Percentiles rank a stretch among this genome's conserved stretches.
Conservation (phyloP, 345 rosid genomes). For the Corchorus olitorius region DNA sequence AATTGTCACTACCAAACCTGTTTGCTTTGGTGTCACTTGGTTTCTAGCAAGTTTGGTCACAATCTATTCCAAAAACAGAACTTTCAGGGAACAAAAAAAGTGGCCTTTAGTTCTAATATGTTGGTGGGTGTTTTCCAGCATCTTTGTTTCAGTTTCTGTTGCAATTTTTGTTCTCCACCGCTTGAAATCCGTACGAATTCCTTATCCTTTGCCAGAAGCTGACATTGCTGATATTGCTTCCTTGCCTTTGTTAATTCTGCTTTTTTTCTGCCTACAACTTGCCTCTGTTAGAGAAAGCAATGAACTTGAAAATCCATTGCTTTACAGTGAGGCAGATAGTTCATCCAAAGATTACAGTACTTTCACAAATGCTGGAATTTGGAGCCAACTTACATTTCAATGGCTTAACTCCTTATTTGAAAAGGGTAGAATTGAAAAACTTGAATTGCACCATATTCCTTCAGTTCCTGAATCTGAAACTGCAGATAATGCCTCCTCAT, state of each 20-base stretch:
- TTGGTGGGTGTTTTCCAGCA: slow-evolving; percentile 54
- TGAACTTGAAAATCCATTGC: slow-evolving; percentile 39
- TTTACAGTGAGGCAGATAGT: slow-evolving; percentile 23
- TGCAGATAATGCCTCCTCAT: slow-evolving; percentile 46
- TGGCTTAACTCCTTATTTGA: slow-evolving; percentile 65
- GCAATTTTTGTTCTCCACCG: slow-evolving; percentile 27
- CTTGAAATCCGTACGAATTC: slow-evolving; percentile 24
- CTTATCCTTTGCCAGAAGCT: slow-evolving; percentile 33
- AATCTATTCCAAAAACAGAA: slow-evolving; percentile 27
- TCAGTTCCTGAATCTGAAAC: slow-evolving; percentile 56
- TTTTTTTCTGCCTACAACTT: slow-evolving; percentile 33
- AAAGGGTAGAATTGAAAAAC: slow-evolving; percentile 43
- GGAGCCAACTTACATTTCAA: slow-evolving; percentile 48
- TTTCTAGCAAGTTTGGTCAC: slow-evolving; percentile 36
- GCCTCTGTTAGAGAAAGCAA: slow-evolving; percentile 11
- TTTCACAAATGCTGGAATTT: slow-evolving; percentile 45
- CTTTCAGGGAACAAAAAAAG: slow-evolving; percentile 18
- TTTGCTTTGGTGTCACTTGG: slow-evolving; percentile 42
- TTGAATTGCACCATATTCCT: slow-evolving; percentile 54
- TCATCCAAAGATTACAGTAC: slow-evolving; percentile 15
- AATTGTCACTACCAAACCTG: slow-evolving; percentile 17
- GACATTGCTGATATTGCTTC: slow-evolving; percentile 41
- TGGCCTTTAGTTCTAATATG: slow-evolving; percentile 54
- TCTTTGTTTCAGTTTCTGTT: slow-evolving; percentile 30
- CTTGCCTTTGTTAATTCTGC: slow-evolving; percentile 39